Conservation (phyloP, 1,139 yeast genomes). For the Petasospora rhodanensis region DNA sequence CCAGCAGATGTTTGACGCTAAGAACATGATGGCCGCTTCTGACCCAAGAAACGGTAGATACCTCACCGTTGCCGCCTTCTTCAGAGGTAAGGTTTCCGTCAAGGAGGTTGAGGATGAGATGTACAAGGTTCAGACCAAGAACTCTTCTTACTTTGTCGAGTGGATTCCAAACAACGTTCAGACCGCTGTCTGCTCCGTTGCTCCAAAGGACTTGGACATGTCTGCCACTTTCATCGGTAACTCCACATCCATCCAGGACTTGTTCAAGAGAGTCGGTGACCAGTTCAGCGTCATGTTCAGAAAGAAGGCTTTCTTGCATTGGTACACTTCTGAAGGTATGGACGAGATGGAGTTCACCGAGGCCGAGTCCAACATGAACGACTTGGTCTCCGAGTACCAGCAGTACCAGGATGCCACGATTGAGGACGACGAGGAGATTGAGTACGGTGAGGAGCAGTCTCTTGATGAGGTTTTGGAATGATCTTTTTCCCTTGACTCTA, state of each 20-base stretch:
- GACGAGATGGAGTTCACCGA: slow-evolving; percentile 90
- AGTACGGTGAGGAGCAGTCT: slow-evolving; percentile 33
- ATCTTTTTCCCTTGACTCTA: slow-evolving; percentile 7
- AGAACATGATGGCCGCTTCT: slow-evolving; percentile 98
- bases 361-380: slow-evolving; percentile 93
- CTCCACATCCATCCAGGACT: slow-evolving; percentile 96
- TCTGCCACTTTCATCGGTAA: slow-evolving; percentile 95
- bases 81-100: slow-evolving; percentile 97
- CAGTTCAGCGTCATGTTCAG: slow-evolving; percentile 97
- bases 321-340: slow-evolving; percentile 98
- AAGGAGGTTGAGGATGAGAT: slow-evolving; percentile 97
- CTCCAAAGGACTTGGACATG: slow-evolving; percentile 82
- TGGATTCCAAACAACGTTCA: slow-evolving; percentile 99
- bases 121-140: slow-evolving; percentile 86
- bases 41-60: slow-evolving; percentile 95
- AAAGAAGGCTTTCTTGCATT: slow-evolving; percentile 98
- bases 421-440: slow-evolving; percentile 77
- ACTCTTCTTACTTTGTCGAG: slow-evolving; percentile 93
- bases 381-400: slow-evolving; percentile 88
- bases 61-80: slow-evolving; percentile 95
- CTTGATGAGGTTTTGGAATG: slow-evolving; percentile 27
- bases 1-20: slow-evolving; percentile 95
- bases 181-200: slow-evolving; percentile 96
- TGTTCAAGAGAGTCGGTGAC: slow-evolving; percentile 95
- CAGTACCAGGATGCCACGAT: slow-evolving; percentile 93